Evolutionary conservation across 495 filamentous ascomycete genomes (phyloP), one percentile per base, ranked within the genome.

Genomic region (Astrocystis sublimbata): DNA sequence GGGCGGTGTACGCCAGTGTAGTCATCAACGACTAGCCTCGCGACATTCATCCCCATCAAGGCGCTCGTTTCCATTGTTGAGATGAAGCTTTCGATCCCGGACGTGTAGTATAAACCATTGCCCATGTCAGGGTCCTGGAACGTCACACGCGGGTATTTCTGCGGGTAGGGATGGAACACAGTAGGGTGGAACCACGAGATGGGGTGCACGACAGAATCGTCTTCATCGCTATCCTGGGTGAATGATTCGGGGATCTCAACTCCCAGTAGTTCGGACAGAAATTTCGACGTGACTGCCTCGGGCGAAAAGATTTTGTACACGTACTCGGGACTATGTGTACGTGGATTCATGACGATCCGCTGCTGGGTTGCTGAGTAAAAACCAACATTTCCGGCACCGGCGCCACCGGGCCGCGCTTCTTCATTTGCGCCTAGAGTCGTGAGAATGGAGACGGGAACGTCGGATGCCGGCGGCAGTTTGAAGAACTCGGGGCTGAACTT

Each of bases 31-130:
- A 97, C 83, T 41, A 98, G 76, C 26, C 81, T 80, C 12, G 94
- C 94, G 38, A 98, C 89, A 76, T 98, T 98, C 82, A 86, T 93
- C 0, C 94, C 94, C 93, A 96, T 96, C 68, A 98, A 72, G 0
- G 89, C 88, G 72, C 89, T 98, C 7, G 96, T 99, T 80, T 99
- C 94, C 94, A 99, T 99, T 0, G 94, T 97, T 13, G 87, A 92
- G 61, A 98, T 96, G 68, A 98, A 97, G 65, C 87, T 88, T 76
- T 98, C 94, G 54, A 98, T 96, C 0, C 90, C 93, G 42, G 89
- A 87, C 0, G 94, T 98, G 71, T 98, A 98, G 83, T 90, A 97
- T 12, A 98, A 70, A 0, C 83, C 80, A 2, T 80, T 65, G 9
- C 82, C 88, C 2, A 98, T 72, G 59, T 86, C 78, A 0, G 87